Evolutionary conservation across 2,329 filamentous ascomycete species (phyloP), one percentile per base, ranked within the genome.

Genomic region (Aspergillus sp.): DNA sequence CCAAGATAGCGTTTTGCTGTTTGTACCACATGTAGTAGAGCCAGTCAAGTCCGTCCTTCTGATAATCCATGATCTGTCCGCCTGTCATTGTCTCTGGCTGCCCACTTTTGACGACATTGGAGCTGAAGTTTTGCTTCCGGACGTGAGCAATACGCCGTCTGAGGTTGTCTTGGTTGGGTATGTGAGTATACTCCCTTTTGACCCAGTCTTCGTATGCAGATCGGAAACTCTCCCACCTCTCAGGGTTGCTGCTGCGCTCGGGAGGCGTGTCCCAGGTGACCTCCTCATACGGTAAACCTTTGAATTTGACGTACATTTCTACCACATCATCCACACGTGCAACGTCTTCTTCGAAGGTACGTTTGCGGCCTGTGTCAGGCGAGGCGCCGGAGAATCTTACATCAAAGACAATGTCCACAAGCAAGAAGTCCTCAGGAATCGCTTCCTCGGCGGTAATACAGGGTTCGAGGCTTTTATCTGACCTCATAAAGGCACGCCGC

Each of bases 21-120:
- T 85, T 82, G 69, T 92, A 90, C 82, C 91, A 98, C 72, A 95
- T 95, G 74, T 91, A 93, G 61, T 97, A 89, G 2, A 99, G 85
- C 93, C 95, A 99, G 70, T 98, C 97, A 55, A 97, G 81, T 19
- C 95, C 95, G 61, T 97, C 91, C 48, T 96, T 79, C 73, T 99
- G 95, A 70, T 99, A 98, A 36, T 87, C 86, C 93, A 98, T 98
- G 60, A 98, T 81, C 65, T 92, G 87, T 23, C 93, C 92, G 38
- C 91, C 88, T 32, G 85, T 85, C 7, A 98, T 81, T 13, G 87
- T 87, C 1, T 83, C 78, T 0, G 95, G 95, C 70, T 98, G 94
- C 13, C 81, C 78, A 39, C 87, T 81, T 64, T 91, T 83, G 65
- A 92, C 85, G 13, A 91, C 80, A 4, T 84, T 81, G n/a, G 78